Base-by-base conservation (phyloP, 2,329 filamentous ascomycete species). In the Colletotrichum acutatum region DNA sequence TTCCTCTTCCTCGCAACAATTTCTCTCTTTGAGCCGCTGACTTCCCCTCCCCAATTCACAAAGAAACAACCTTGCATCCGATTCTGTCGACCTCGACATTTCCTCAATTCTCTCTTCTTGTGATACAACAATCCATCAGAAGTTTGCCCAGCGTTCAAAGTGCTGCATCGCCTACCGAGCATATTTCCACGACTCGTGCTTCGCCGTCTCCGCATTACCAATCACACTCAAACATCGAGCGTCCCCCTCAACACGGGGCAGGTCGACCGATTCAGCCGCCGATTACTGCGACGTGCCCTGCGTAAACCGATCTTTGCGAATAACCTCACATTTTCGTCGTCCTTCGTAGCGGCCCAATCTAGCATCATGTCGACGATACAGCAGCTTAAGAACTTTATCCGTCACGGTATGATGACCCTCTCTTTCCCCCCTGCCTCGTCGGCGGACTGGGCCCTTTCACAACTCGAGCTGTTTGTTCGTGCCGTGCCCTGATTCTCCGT, bases 311-410 rank as follows among this genome's bases (percentile, higher is more conserved):
- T 34, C 19, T 16, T 49, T 28, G 60, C 46, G 66, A 65, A 64
- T 70, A 60, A 24, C 70, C 12, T 57, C 54, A 62, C n/a, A 49
- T 32, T 16, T 16, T 16, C 26, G 56, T 65, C 54, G 70, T 60
- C 69, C 12, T 11, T 11, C 46, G 24, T 32, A 65, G 70, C 60
- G 70, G 59, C 32, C 26, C 60, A 14, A 16, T 11, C 32, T 34
- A 58, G 66, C 77, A 78, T 74, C 78, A 91, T 91, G 90, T 91
- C 90, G 79, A 91, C 90, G 77, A 97, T 98, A 86, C 96, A 98
- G 86, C 97, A 97, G 82, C 90, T 98, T 79, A 98, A 98, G 86
- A 98, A 98, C 85, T 97, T 98, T 85, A 97, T 98, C 85, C 94
- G 96, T 77, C 96, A 98, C 88, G 96, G 90, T 91, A 85, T 69